A percentile compares a stretch with the other conserved stretches of the same genome.
Evolutionary conservation across 208 protist species (phyloP).

Genomic region (Trypanosoma theileri): DNA sequence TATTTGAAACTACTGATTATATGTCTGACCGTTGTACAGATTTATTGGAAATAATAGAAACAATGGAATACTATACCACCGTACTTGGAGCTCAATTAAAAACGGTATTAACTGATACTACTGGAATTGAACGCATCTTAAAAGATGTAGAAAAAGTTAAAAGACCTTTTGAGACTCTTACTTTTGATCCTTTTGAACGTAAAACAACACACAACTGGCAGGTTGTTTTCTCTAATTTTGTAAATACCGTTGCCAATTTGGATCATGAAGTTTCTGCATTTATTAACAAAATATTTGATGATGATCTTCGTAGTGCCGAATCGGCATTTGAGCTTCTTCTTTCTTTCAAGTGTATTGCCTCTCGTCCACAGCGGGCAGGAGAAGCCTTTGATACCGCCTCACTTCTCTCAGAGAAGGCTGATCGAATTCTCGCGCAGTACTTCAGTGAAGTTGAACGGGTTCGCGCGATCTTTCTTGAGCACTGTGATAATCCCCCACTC

Average conservation of each 20-base stretch:
- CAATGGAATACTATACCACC: conserved; percentile 96
- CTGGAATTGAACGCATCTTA: conserved; percentile 95
- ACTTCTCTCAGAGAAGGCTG: conserved; percentile 94
- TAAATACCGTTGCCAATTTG: conserved; percentile 90
- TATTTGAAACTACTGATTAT: conserved; percentile 98
- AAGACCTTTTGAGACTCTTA: conserved; percentile 92
- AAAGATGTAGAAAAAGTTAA: conserved; percentile 94
- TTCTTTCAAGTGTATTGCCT: conserved; percentile 95
- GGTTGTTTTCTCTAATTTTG: conserved; percentile 92
- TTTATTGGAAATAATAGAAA: conserved; percentile 93
- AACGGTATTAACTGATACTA: conserved; percentile 95
- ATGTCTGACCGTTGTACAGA: conserved; percentile 96
- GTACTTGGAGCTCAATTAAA: conserved; percentile 96
- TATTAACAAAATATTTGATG: conserved; percentile 97
- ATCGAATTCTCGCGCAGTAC: conserved; percentile 96
- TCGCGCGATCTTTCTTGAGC: conserved; percentile 89
- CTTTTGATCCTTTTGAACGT: conserved; percentile 97
- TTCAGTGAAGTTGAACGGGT: conserved; percentile 91
- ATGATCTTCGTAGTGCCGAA: conserved; percentile 96
- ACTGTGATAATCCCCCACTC: conserved; percentile 91
- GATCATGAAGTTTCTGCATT: conserved; percentile 94
- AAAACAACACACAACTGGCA: conserved; percentile 90
- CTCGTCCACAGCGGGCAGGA: conserved; percentile 68
- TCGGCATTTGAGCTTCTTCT: conserved; percentile 97
- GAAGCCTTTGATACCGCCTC: conserved; percentile 89